These are phyloP conservation scores for Tetrapisispora taiwanensis DNA, from an alignment of 805 yeast genomes.

Conservation along the genomic window DNA sequence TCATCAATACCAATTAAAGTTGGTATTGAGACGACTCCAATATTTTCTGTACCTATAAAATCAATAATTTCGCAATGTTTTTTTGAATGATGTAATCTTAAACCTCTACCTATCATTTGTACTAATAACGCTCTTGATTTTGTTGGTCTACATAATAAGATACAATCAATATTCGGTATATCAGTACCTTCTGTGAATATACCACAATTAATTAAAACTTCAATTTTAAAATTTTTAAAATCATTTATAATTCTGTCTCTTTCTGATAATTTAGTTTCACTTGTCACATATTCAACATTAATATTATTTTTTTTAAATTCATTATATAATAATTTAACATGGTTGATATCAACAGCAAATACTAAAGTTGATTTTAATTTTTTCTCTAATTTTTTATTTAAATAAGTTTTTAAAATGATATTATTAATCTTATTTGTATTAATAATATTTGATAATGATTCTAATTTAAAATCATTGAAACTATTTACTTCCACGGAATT, in stretches of 20 bases:
- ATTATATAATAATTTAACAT: slow-evolving; percentile 45
- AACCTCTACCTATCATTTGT: slow-evolving; percentile 90
- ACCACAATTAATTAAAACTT: slow-evolving; percentile 77
- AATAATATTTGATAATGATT: slow-evolving; percentile 43
- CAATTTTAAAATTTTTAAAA: slow-evolving; percentile 52
- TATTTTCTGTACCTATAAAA: slow-evolving; percentile 52
- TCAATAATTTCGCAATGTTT: slow-evolving; percentile 64
- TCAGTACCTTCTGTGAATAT: slow-evolving; percentile 94
- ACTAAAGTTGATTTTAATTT: slow-evolving; percentile 51
- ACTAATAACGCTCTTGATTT: slow-evolving; percentile 57
- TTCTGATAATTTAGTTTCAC: slow-evolving; percentile 44
- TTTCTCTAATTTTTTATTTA: slow-evolving; percentile 33
- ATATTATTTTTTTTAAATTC: slow-evolving; percentile 51
- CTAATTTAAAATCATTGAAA: slow-evolving; percentile 49
- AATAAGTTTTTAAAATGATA: slow-evolving; percentile 44
- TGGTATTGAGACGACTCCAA: slow-evolving; percentile 48
- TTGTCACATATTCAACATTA: slow-evolving; percentile 61
- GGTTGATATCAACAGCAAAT: slow-evolving; percentile 68
- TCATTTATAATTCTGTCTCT: slow-evolving; percentile 44
- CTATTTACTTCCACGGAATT: slow-evolving; percentile 24
- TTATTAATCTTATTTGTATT: slow-evolving; percentile 46
- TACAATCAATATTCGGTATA: slow-evolving; percentile 77
- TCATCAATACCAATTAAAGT: slow-evolving; percentile 33
- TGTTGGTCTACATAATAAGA: slow-evolving; percentile 74
- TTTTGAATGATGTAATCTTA: slow-evolving; percentile 55